Percentiles rank a stretch among this genome's conserved stretches.
Evolutionary conservation across 2,329 filamentous ascomycete genomes (phyloP).

Genomic region (Aulographum hederae): DNA sequence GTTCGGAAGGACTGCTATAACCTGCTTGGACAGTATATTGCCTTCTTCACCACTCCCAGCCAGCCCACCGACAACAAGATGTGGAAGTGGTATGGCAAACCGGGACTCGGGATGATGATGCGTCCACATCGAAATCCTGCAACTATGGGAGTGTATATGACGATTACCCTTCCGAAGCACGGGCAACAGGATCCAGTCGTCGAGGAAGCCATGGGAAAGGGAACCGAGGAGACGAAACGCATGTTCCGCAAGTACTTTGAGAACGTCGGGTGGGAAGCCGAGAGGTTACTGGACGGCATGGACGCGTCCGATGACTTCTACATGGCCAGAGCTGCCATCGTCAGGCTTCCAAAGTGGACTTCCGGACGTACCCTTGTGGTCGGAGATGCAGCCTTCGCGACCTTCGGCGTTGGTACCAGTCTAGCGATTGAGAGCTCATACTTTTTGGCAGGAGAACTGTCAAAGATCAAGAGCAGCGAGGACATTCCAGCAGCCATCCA

Average conservation of each 20-base stretch:
- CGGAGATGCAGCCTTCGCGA: slow-evolving; percentile 1
- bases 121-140: slow-evolving; percentile 9
- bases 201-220: slow-evolving; percentile 12
- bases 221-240: slow-evolving; percentile 8
- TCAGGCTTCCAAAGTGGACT: slow-evolving; percentile 2
- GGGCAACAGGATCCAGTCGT: slow-evolving; percentile 11
- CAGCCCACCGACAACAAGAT: slow-evolving; percentile 8
- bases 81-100: slow-evolving; percentile 8
- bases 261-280: slow-evolving; percentile 2
- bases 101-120: slow-evolving; percentile 8
- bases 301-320: slow-evolving; percentile 4
- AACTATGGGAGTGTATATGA: slow-evolving; percentile 6
- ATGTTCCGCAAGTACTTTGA: slow-evolving; percentile 8
- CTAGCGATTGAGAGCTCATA: slow-evolving; percentile 3
- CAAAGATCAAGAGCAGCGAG: background rate
- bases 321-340: slow-evolving; percentile 1
- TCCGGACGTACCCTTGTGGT: slow-evolving; percentile 1
- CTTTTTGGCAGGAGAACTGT: slow-evolving; percentile 2
- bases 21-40: slow-evolving; percentile 15
- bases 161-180: slow-evolving; percentile 7
- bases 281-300: slow-evolving; percentile 3
- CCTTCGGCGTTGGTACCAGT: slow-evolving; percentile 2
- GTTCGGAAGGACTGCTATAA: slow-evolving; percentile 12
- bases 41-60: slow-evolving; percentile 23
- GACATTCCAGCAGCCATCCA: slow-evolving; percentile 1